Conservation (phyloP, 768 basidiomycete genomes). For the Mycena galericulata region DNA sequence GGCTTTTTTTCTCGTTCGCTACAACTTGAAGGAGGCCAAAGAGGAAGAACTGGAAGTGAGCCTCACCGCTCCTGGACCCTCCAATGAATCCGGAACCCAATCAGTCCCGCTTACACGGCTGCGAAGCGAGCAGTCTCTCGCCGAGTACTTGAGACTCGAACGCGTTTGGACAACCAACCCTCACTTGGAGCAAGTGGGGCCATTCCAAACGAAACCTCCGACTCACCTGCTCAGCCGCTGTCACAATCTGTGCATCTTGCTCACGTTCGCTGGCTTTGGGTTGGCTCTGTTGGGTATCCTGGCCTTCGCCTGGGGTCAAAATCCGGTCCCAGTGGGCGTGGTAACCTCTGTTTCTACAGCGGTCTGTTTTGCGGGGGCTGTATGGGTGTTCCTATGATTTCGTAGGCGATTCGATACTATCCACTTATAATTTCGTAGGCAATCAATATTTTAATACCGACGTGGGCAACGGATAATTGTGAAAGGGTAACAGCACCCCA, state of each 20-base stretch:
- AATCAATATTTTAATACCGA: too few species aligned
- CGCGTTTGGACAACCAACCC: constrained; percentile 60
- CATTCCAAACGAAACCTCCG: constrained; percentile 54
- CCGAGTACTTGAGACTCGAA: too few species aligned
- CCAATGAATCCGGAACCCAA: background rate
- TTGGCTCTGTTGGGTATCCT: constrained; percentile 63
- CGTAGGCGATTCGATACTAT: too few species aligned
- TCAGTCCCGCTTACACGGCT: too few species aligned
- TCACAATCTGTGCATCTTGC: constrained; percentile 61
- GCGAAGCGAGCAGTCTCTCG: too few species aligned
- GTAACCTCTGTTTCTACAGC: constrained; percentile 22
- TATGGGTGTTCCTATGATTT: too few species aligned
- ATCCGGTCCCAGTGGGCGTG: constrained; percentile 58
- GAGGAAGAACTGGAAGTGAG: constrained; percentile 58
- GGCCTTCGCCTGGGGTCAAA: constrained; percentile 62
- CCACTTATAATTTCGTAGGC: too few species aligned
- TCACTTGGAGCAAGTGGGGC: constrained; percentile 64
- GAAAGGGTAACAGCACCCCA: too few species aligned
- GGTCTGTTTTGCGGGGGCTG: constrained; percentile 7
- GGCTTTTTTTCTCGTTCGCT: constrained; percentile 67
- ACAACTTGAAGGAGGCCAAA: constrained; percentile 66
- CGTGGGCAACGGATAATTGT: too few species aligned
- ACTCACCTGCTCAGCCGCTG: constrained; percentile 61
- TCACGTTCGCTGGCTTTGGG: constrained; percentile 61
- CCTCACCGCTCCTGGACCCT: constrained; percentile 3